Conservation (phyloP, 371 early-diverging fungal species). For the Mortierella sp. region DNA sequence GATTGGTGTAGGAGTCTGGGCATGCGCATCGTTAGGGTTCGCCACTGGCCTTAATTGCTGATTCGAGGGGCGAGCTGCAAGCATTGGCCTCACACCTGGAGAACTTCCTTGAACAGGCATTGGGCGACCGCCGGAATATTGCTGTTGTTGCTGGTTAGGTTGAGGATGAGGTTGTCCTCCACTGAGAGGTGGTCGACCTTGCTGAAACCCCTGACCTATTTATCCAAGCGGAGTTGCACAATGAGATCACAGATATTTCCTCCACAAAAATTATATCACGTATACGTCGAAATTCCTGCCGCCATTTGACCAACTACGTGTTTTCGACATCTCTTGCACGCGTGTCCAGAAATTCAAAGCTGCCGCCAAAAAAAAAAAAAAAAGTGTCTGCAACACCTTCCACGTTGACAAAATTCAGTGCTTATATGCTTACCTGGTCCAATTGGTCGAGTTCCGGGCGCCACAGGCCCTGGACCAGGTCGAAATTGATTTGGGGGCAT, state of each 20-base stretch:
- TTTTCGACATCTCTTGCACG: not conserved
- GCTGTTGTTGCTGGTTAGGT: constrained; percentile 23
- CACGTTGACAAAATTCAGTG: not conserved
- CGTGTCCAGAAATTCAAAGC: not conserved
- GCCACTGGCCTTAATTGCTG: constrained; percentile 40
- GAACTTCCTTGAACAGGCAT: constrained; percentile 29
- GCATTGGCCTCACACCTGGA: constrained; percentile 34
- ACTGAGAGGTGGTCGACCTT: constrained; percentile 29
- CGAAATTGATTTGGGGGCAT: constrained; percentile 15
- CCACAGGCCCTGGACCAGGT: constrained; percentile 16
- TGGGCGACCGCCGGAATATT: constrained; percentile 34
- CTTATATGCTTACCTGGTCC: constrained; percentile 15
- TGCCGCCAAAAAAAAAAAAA: not conserved
- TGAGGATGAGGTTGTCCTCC: constrained; percentile 11
- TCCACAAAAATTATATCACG: not conserved
- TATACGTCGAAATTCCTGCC: not conserved
- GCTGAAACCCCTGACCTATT: constrained; percentile 20
- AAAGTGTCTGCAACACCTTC: not conserved
- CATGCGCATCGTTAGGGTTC: not conserved
- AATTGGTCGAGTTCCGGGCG: constrained; percentile 20
- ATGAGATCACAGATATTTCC: not conserved
- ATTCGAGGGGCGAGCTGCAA: constrained; percentile 28
- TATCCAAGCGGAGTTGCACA: not conserved
- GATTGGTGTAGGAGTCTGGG: constrained; percentile 41
- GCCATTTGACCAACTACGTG: not conserved